Base-by-base conservation (phyloP, 192 early-diverging fungal species). In the Backusella tuberculispora region DNA sequence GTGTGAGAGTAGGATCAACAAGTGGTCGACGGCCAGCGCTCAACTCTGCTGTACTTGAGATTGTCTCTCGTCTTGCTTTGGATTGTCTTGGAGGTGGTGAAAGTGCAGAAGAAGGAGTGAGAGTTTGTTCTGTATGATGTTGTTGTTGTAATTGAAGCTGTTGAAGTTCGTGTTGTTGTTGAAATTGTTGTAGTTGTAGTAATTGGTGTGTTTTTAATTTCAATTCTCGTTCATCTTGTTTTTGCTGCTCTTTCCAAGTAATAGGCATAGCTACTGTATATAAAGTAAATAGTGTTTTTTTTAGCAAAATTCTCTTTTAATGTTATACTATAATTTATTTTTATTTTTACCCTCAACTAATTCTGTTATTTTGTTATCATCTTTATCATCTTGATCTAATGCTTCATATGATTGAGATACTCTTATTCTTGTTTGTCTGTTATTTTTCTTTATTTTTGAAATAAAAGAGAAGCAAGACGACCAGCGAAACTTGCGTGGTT, bases 11-110 rank as follows among this genome's bases (percentile, higher is more conserved):
- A 24, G 72, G 72, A 38, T 73, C 40, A 29, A 63, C 53, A 21
- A 67, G 41, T 42, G 66, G 66, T 43, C 19, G 37, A 42, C 66
- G 37, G 17, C 71, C 47, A 37, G 26, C 29, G 13, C 40, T 38
- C 37, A 37, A 17, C 48, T 37, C 26, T 70, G 53, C n/a, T 40
- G 12, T 29, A 60, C 71, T 72, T 40, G 38, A 38, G 9, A 43
- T 63, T 0, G 60, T 42, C n/a, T 65, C 60, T 43, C 60, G 64
- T 15, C 34, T 73, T 63, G 63, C 24, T 12, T 45, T 73, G 9
- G 63, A 34, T 5, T 46, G 72, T 45, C 72, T 13, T 64, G 72
- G 72, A 45, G 72, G 72, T 7, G 72, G 72, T 24, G 72, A 64
- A 37, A 73, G 60, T 41, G 72, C 63, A 29, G 53, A 63, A 8